Base-by-base conservation (phyloP, 2,329 filamentous ascomycete genomes). In the Aspergillus udagawae region DNA sequence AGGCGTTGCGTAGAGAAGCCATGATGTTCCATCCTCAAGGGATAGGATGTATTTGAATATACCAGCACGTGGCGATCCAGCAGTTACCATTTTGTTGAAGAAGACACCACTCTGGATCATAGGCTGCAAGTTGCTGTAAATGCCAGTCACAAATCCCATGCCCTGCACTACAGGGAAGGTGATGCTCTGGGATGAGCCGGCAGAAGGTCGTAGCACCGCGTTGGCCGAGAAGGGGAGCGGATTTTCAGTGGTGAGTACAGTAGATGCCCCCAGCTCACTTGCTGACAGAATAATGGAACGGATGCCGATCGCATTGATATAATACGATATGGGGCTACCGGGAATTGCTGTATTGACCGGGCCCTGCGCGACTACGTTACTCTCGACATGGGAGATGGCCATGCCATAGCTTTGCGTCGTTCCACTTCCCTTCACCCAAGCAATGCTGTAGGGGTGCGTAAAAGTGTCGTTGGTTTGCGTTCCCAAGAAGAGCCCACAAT, bases 101-200 rank as follows among this genome's bases (percentile, higher is more conserved):
- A 87, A 88, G 1, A 94, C 83, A 1, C 85, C 86, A 23, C 87
- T 88, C 64, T 92, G 86, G 47, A 97, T 81, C 3, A 87, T 69
- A 0, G 93, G 93, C 7, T 85, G 86, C 0, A 85, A 80, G 29
- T 86, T 85, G 54, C 80, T 81, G 73, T 92, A 97, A 20, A 89
- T 73, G 0, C 82, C 92, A 4, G 92, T 97, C 20, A 96, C 80
- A 65, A 92, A 96, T 0, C 85, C 88, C 86, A 95, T 94, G 10
- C 94, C 94, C 69, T 97, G 93, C 0, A 96, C 86, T 7, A 97
- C 70, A 0, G 92, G 92, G 62, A 96, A 91, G 0, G 84, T 87
- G 21, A 97, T 82, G 1, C 82, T 79, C 0, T 88, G 83, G 1
- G 79, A 71, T 7, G 82, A 80, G 2, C 78, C 77, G n/a, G 73